phyloP scores from a whole-genome alignment of 2,329 filamentous ascomycete species.

The Boeremia exigua region DNA sequence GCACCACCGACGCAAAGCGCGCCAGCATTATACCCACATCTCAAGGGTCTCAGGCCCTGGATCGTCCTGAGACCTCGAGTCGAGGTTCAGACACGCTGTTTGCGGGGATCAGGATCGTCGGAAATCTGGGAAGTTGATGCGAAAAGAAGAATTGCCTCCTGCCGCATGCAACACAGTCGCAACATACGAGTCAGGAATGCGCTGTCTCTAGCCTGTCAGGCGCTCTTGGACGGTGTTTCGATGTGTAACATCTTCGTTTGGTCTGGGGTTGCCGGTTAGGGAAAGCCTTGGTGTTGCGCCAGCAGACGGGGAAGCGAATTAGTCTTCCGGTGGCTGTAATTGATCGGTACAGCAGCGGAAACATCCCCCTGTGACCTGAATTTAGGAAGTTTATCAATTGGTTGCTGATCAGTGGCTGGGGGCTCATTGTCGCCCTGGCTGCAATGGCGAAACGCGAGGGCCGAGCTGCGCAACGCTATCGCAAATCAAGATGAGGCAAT shows the following conservation, averaged over 20 bases:
- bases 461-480: background rate
- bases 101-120: conserved; percentile 3
- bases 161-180: background rate
- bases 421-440: background rate
- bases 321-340: conserved; percentile 1
- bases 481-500: background rate
- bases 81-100: background rate
- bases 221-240: conserved; percentile 10
- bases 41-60: background rate
- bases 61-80: background rate
- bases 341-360: conserved; percentile 6
- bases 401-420: background rate
- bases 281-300: conserved; percentile 6
- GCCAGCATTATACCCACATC: background rate
- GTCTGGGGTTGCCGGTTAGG: conserved; percentile 11
- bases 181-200: background rate
- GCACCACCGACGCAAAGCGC: background rate
- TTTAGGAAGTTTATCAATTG: background rate
- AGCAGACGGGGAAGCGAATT: conserved; percentile 12
- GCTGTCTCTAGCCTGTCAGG: conserved; percentile 3
- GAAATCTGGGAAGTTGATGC: conserved; percentile 4
- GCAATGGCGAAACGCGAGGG: background rate
- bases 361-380: background rate
- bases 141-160: background rate
- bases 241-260: conserved; percentile 9